Evolutionary conservation across 345 rosid species (phyloP).

Genomic region (Populus euphratica): DNA sequence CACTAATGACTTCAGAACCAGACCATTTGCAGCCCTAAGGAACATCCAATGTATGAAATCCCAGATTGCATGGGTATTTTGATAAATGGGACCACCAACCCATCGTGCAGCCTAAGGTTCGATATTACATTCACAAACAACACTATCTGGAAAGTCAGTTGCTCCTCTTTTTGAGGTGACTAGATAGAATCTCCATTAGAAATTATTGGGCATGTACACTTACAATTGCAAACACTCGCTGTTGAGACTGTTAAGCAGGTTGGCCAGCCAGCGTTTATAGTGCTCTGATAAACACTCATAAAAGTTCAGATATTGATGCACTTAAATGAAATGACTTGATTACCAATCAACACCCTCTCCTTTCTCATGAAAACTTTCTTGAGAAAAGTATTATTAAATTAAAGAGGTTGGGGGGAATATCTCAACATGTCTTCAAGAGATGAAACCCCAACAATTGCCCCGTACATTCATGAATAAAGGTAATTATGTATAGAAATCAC

Average conservation of each 20-base stretch:
- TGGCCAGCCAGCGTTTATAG: background rate
- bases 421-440: background rate
- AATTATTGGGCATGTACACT: background rate
- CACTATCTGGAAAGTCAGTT: background rate
- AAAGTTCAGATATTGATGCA: background rate
- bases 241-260: background rate
- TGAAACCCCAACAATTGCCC: background rate
- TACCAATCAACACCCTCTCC: background rate
- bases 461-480: background rate
- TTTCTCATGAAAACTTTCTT: background rate
- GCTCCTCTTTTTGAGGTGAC: background rate
- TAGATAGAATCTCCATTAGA: background rate
- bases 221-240: background rate
- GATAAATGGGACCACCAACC: no score
- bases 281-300: background rate
- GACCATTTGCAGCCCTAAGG: background rate
- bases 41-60: background rate
- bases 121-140: background rate
- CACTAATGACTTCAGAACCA: slow-evolving; percentile 2
- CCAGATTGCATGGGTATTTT: background rate
- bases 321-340: background rate
- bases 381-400: background rate
- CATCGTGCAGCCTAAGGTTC: no score
- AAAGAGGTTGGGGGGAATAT: background rate
- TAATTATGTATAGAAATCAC: background rate